Evolutionary conservation across 1,284 basidiomycete species (phyloP).

Genomic region (Ceratorhiza oryzae-sativae): DNA sequence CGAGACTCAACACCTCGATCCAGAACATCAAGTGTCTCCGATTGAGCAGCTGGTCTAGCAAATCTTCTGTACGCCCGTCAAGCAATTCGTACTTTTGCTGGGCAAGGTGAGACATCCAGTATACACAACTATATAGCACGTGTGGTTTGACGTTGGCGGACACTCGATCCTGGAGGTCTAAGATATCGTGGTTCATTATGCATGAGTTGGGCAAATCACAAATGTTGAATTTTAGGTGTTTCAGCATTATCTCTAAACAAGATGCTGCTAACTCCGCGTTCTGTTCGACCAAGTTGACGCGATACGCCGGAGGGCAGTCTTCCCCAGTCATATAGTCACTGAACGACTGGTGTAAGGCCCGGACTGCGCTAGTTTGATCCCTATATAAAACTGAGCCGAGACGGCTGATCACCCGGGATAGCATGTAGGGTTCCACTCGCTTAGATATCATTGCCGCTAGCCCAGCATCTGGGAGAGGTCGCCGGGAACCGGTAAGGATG

Average conservation of each 20-base stretch:
- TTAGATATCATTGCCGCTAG: not conserved
- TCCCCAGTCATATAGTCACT: slow-evolving; percentile 12
- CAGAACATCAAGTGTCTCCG: not conserved
- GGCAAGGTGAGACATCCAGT: slow-evolving; percentile 1
- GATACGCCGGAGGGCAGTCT: not conserved
- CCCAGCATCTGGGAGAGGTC: slow-evolving; percentile 2
- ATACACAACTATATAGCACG: not conserved
- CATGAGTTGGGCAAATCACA: slow-evolving; percentile 11
- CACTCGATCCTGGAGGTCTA: not conserved
- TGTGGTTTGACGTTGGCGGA: not conserved
- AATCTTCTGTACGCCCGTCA: not conserved
- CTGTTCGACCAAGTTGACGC: not conserved
- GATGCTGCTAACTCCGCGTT: slow-evolving; percentile 8
- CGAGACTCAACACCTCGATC: slow-evolving; percentile 14
- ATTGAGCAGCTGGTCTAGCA: not conserved
- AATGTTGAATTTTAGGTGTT: slow-evolving; percentile 1
- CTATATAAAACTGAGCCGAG: slow-evolving; percentile 20
- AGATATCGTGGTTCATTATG: slow-evolving; percentile 14
- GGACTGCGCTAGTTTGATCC: not conserved
- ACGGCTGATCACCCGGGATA: not conserved
- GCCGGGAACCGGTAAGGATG: slow-evolving; percentile 1
- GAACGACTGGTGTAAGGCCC: slow-evolving; percentile 16
- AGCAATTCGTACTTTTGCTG: not conserved
- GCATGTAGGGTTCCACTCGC: not conserved
- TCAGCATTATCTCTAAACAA: slow-evolving; percentile 19